These are phyloP conservation scores for Thozetella sp. DNA, from an alignment of 495 filamentous ascomycete genomes.

Conservation along the genomic window DNA sequence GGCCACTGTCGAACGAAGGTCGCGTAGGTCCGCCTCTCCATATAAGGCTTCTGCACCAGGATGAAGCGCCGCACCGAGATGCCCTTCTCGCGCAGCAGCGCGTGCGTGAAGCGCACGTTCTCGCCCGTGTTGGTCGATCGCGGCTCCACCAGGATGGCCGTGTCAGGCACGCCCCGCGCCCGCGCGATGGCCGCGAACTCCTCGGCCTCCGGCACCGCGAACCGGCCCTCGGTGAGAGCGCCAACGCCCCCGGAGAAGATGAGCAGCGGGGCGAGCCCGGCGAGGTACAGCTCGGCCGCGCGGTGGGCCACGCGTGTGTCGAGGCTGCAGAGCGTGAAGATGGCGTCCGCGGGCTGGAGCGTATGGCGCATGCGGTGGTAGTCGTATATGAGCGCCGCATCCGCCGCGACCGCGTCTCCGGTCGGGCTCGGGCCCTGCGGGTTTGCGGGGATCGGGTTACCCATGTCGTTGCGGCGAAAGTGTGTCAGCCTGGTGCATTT, in stretches of 20 bases:
- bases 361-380: conserved; percentile 35
- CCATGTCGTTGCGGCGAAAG: too few species aligned
- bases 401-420: conserved; percentile 6
- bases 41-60: conserved; percentile 41
- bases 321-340: conserved; percentile 40
- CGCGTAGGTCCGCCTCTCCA: conserved; percentile 39
- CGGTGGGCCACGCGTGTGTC: conserved; percentile 34
- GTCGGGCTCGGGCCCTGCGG: too few species aligned
- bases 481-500: too few species aligned
- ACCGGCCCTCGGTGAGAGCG: conserved; percentile 27
- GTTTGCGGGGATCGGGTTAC: too few species aligned
- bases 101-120: conserved; percentile 37
- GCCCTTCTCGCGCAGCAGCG: conserved; percentile 19
- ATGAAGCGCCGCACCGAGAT: conserved; percentile 20
- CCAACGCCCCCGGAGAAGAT: conserved; percentile 36
- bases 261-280: conserved; percentile 24
- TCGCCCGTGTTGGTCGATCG: conserved; percentile 38
- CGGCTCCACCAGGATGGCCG: conserved; percentile 28
- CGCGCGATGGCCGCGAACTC: conserved; percentile 33
- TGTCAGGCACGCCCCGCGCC: conserved; percentile 23
- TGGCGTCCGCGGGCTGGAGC: conserved; percentile 22
- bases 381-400: conserved; percentile 34
- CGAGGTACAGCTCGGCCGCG: conserved; percentile 32
- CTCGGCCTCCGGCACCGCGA: conserved; percentile 31
- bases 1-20: conserved; percentile 43